phyloP scores from a whole-genome alignment of 306 rosid species.

The Vigna hirtella region DNA sequence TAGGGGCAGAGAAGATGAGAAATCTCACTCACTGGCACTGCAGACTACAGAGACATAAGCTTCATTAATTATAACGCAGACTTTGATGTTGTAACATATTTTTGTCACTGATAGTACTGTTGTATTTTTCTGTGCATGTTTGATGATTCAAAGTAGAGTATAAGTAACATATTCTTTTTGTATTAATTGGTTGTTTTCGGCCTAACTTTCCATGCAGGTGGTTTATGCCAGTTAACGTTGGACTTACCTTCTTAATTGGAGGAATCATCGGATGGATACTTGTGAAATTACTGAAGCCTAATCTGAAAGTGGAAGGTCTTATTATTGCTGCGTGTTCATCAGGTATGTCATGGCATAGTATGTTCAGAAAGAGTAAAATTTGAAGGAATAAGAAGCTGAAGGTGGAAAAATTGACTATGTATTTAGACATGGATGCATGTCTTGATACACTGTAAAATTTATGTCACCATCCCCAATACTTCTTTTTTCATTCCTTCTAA shows the following conservation, averaged over 20 bases:
- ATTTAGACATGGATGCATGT: constrained; percentile 15
- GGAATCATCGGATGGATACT: constrained; percentile 81
- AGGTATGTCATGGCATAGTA: constrained; percentile 51
- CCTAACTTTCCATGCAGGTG: constrained; percentile 62
- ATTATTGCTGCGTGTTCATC: constrained; percentile 78
- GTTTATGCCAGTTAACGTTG: constrained; percentile 90
- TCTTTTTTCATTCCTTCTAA: constrained; percentile 8
- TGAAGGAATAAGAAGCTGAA: constrained; percentile 19
- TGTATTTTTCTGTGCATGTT: background rate
- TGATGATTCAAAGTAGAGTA: background rate
- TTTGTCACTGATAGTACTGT: background rate
- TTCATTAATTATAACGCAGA: background rate
- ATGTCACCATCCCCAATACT: background rate
- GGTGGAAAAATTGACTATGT: constrained; percentile 29
- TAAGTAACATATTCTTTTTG: background rate
- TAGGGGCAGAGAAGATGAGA: background rate
- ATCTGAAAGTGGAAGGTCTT: constrained; percentile 80
- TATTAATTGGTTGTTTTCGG: background rate
- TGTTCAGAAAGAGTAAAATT: constrained; percentile 3
- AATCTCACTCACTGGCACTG: background rate
- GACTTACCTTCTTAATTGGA: constrained; percentile 79
- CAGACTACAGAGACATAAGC: background rate
- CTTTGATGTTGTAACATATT: background rate
- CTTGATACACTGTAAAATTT: constrained; percentile 6
- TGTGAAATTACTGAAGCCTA: constrained; percentile 75